Evolutionary conservation across 202 grass and related monocot genomes (phyloP), one percentile per base, ranked within the genome.

Genomic region (Zoysia matrella): DNA sequence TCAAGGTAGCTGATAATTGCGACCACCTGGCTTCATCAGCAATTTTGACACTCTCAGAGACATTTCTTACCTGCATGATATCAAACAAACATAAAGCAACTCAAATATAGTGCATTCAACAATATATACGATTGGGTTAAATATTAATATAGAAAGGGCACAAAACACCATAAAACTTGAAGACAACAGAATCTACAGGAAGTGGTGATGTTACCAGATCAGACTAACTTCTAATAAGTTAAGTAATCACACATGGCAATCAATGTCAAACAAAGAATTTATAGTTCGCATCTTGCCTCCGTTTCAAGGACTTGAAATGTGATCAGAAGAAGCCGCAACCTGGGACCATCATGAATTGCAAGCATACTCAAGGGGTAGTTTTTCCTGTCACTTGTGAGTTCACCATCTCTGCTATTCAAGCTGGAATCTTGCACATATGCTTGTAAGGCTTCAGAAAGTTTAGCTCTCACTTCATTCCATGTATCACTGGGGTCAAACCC

Each of bases 351-450:
- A 92, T 93, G 78, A 88, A 98, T 73, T 83, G 90, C 91, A 89
- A 95, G 74, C 86, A 98, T 90, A 88, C 85, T 98, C 77, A 98
- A 92, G 80, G 87, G 92, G 58, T 77, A 76, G 69, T 77, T 91
- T 90, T 91, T 98, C 40, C 76, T 88, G 80, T 79, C 71, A 45
- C 72, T 89, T 46, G 50, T 85, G 62, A 76, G 50, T 74, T 80
- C 88, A 85, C 67, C 45, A 41, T 69, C 83, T 74, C 64, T 71
- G 7, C 46, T 79, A 64, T 48, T 72, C 40, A 69, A 82, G 80
- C 54, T 65, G 45, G 36, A 67, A 83, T 77, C 66, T 75, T 84
- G 52, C 77, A 77, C 76, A 75, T 80, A 75, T 79, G 89, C 85
- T 91, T 89, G 88, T 77, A 98, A 81, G 66, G 92, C 92, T 76